Conservation (phyloP, 2,329 filamentous ascomycete genomes). For the Calonectria fujianensis region DNA sequence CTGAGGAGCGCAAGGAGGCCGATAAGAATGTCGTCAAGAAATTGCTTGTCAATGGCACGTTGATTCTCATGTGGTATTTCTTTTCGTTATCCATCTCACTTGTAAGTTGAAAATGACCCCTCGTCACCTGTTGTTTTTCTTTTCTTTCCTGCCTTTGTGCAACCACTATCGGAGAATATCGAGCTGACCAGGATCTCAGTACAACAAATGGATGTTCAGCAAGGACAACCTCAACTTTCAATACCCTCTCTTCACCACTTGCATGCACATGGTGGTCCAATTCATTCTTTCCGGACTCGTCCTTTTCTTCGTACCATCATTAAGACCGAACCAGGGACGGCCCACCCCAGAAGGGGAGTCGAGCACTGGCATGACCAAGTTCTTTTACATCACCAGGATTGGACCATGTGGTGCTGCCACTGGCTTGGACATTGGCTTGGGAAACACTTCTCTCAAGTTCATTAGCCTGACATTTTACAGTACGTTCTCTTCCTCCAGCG, state of each 20-base stretch:
- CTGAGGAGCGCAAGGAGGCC: slow-evolving; percentile 83
- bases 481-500: slow-evolving; percentile 62
- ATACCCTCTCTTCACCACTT: slow-evolving; percentile 96
- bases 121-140: not conserved
- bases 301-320: slow-evolving; percentile 86
- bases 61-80: slow-evolving; percentile 91
- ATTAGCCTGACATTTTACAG: slow-evolving; percentile 98
- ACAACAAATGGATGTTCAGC: slow-evolving; percentile 99
- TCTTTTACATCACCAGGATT: slow-evolving; percentile 94
- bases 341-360: slow-evolving; percentile 73
- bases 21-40: slow-evolving; percentile 83
- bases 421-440: slow-evolving; percentile 94
- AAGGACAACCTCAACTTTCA: slow-evolving; percentile 89
- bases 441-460: slow-evolving; percentile 96
- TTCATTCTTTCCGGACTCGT: slow-evolving; percentile 87
- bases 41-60: slow-evolving; percentile 82
- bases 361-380: slow-evolving; percentile 83
- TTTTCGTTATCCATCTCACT: slow-evolving; percentile 96
- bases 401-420: slow-evolving; percentile 94
- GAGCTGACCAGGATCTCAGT: slow-evolving; percentile 71
- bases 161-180: not conserved
- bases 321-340: slow-evolving; percentile 79
- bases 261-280: slow-evolving; percentile 96
- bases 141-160: not conserved
- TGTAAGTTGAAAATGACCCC: slow-evolving; percentile 70